A percentile compares a stretch with the other conserved stretches of the same genome.
phyloP scores from a whole-genome alignment of 2,329 filamentous ascomycete species.

The Fusarium begoniae region DNA sequence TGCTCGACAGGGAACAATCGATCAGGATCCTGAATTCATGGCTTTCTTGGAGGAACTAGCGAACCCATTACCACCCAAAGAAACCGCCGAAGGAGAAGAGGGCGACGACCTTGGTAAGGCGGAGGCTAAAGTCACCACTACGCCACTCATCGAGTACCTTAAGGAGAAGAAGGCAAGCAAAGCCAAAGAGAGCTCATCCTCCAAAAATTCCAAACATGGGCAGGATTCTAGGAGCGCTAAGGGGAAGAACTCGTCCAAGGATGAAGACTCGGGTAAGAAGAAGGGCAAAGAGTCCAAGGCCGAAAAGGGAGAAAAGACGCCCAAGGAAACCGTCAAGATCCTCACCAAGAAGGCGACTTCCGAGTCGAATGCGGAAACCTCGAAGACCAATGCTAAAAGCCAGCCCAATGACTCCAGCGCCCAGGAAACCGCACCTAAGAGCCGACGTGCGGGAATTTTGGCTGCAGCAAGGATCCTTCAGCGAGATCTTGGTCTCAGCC shows the following conservation, averaged over 20 bases:
- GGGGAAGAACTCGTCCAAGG: conserved; percentile 53
- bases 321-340: conserved; percentile 70
- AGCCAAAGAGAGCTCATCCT: conserved; percentile 60
- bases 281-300: conserved; percentile 69
- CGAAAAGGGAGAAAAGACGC: conserved; percentile 62
- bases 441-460: conserved; percentile 67
- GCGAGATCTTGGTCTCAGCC: conserved; percentile 71
- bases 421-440: conserved; percentile 57
- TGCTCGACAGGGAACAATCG: conserved; percentile 90
- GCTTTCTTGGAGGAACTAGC: conserved; percentile 89
- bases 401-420: conserved; percentile 45
- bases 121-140: conserved; percentile 75
- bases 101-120: conserved; percentile 56
- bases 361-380: conserved; percentile 58
- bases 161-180: conserved; percentile 90
- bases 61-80: conserved; percentile 66
- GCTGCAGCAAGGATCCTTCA: conserved; percentile 72
- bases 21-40: conserved; percentile 96
- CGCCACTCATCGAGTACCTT: conserved; percentile 88
- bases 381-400: conserved; percentile 52
- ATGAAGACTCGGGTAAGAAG: conserved; percentile 67
- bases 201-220: conserved; percentile 62
- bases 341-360: conserved; percentile 66
- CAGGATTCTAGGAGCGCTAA: conserved; percentile 63
- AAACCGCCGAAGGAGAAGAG: conserved; percentile 53